These are phyloP conservation scores for Talaromyces funiculosus DNA, from an alignment of 2,329 filamentous ascomycete species.

Conservation along the genomic window DNA sequence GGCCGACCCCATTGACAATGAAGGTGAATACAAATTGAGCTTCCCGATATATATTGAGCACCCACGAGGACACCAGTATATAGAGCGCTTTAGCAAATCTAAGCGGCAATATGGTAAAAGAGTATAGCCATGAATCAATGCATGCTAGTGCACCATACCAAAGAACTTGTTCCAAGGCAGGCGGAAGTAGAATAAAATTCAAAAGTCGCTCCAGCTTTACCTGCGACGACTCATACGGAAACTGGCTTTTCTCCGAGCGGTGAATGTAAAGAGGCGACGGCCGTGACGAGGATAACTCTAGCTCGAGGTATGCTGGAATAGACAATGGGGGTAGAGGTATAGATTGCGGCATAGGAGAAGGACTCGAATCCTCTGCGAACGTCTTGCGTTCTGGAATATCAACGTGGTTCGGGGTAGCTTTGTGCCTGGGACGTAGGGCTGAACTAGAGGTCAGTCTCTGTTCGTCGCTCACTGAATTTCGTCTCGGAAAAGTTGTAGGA, in stretches of 20 bases:
- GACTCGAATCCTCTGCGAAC: slow-evolving; percentile 27
- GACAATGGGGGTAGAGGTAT: slow-evolving; percentile 59
- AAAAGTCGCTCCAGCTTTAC: slow-evolving; percentile 87
- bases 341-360: slow-evolving; percentile 46
- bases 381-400: slow-evolving; percentile 27
- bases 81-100: slow-evolving; percentile 76
- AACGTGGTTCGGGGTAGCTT: slow-evolving; percentile 26
- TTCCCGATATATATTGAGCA: slow-evolving; percentile 65
- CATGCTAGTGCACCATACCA: slow-evolving; percentile 87
- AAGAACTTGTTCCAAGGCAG: slow-evolving; percentile 75
- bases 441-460: slow-evolving; percentile 30
- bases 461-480: slow-evolving; percentile 24
- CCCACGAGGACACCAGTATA: slow-evolving; percentile 75
- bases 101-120: slow-evolving; percentile 88
- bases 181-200: slow-evolving; percentile 79
- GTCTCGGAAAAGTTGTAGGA: slow-evolving; percentile 25
- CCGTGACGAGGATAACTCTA: slow-evolving; percentile 56
- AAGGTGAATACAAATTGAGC: slow-evolving; percentile 65
- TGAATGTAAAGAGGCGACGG: slow-evolving; percentile 61
- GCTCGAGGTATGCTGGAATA: slow-evolving; percentile 59
- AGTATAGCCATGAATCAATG: slow-evolving; percentile 92
- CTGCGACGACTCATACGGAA: slow-evolving; percentile 84
- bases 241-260: slow-evolving; percentile 51
- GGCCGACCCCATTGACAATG: slow-evolving; percentile 71
- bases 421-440: slow-evolving; percentile 28